These are phyloP conservation scores for Fusarium tupiense DNA, from an alignment of 2,329 filamentous ascomycete species.

Conservation along the genomic window DNA sequence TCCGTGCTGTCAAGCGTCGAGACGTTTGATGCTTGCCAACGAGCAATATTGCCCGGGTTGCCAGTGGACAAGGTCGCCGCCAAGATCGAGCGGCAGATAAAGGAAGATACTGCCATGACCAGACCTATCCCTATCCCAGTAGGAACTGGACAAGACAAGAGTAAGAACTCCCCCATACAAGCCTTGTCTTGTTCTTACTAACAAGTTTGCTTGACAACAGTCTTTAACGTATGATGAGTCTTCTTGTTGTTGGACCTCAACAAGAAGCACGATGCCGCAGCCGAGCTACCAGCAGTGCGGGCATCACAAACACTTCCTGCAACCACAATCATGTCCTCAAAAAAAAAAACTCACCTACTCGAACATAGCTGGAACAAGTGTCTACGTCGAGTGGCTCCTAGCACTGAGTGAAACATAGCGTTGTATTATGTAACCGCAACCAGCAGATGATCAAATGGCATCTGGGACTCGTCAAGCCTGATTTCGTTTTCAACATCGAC, in stretches of 20 bases:
- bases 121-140: too few relatives aligned
- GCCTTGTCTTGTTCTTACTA: background rate
- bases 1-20: background rate
- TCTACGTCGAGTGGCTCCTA: background rate
- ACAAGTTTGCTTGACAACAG: background rate
- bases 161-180: background rate
- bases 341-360: too few relatives aligned
- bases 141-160: background rate
- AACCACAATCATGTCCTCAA: too few relatives aligned
- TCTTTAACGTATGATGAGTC: background rate
- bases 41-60: background rate
- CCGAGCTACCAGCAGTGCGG: background rate
- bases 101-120: background rate
- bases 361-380: too few relatives aligned
- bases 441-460: background rate
- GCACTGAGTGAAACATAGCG: background rate
- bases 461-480: background rate
- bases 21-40: background rate
- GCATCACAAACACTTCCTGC: background rate
- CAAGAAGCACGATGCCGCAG: background rate
- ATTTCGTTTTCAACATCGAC: accelerated
- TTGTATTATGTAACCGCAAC: background rate
- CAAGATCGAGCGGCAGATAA: background rate
- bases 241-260: background rate
- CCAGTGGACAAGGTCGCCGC: too few relatives aligned